phyloP scores from a whole-genome alignment of 1,284 basidiomycete genomes.

The Pseudomicrostroma phylloplanum region DNA sequence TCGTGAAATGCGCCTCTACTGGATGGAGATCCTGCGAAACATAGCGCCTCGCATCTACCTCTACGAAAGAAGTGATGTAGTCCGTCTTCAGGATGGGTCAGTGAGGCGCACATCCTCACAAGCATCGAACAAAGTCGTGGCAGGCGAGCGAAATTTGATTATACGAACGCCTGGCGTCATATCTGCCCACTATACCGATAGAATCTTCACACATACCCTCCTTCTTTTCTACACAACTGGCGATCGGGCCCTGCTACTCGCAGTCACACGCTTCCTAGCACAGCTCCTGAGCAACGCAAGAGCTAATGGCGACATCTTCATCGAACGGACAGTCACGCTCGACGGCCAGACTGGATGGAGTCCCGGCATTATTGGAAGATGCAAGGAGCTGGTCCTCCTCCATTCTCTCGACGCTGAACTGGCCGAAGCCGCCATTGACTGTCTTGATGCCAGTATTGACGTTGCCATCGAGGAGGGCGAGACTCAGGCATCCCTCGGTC shows the following conservation, averaged over 20 bases:
- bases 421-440: not conserved
- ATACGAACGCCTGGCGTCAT: not conserved
- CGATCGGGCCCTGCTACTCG: conserved; percentile 2
- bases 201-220: not conserved
- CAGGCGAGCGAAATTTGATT: not conserved
- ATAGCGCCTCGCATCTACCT: not conserved
- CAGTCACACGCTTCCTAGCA: not conserved
- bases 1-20: not conserved
- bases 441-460: not conserved
- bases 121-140: not conserved
- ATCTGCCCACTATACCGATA: not conserved
- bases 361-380: not conserved
- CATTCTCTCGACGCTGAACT: not conserved
- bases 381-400: conserved; percentile 1
- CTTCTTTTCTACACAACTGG: not conserved
- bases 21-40: not conserved
- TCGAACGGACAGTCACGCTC: not conserved
- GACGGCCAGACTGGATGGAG: not conserved
- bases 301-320: not conserved
- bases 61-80: not conserved
- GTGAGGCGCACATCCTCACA: not conserved
- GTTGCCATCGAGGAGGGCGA: not conserved
- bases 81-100: not conserved
- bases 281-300: not conserved
- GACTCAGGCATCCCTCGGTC: not conserved